A percentile compares a stretch with the other conserved stretches of the same genome.
phyloP scores from a whole-genome alignment of 164 flowering plant genomes.

The Sextonia rubra region DNA sequence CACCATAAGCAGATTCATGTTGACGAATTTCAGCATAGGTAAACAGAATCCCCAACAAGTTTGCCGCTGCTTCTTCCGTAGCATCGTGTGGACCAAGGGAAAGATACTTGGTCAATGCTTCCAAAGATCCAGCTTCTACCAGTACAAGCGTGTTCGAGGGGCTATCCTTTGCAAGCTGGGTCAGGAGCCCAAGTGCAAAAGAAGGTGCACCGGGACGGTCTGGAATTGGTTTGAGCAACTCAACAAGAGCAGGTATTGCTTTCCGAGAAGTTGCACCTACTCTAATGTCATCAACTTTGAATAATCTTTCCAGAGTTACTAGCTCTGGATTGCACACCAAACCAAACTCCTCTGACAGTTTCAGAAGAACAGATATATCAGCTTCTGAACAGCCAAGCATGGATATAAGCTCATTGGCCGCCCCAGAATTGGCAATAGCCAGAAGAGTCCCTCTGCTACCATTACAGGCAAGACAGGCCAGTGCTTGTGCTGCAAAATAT shows the following conservation, averaged over 20 bases:
- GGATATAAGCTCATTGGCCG: slow-evolving; percentile 80
- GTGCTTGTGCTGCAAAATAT: slow-evolving; percentile 97
- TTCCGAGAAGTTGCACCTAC: slow-evolving; percentile 91
- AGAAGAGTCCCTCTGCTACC: slow-evolving; percentile 97
- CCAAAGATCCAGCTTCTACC: slow-evolving; percentile 97
- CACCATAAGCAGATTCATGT: slow-evolving; percentile 89
- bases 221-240: slow-evolving; percentile 92
- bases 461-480: slow-evolving; percentile 89
- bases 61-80: slow-evolving; percentile 96
- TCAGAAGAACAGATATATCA: slow-evolving; percentile 72
- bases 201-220: slow-evolving; percentile 99
- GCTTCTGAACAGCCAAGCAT: slow-evolving; percentile 95
- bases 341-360: slow-evolving; percentile 68
- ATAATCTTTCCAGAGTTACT: slow-evolving; percentile 89
- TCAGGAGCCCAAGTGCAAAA: slow-evolving; percentile 78
- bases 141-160: slow-evolving; percentile 74
- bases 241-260: slow-evolving; percentile 91
- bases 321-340: slow-evolving; percentile 88
- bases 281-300: slow-evolving; percentile 97
- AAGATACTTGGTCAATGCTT: slow-evolving; percentile 87
- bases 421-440: slow-evolving; percentile 95
- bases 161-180: slow-evolving; percentile 86
- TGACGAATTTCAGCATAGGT: slow-evolving; percentile 79
- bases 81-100: slow-evolving; percentile 98
- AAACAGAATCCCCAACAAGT: slow-evolving; percentile 75